phyloP scores from a whole-genome alignment of 371 early-diverging fungal species.

The Mucor piriformis region DNA sequence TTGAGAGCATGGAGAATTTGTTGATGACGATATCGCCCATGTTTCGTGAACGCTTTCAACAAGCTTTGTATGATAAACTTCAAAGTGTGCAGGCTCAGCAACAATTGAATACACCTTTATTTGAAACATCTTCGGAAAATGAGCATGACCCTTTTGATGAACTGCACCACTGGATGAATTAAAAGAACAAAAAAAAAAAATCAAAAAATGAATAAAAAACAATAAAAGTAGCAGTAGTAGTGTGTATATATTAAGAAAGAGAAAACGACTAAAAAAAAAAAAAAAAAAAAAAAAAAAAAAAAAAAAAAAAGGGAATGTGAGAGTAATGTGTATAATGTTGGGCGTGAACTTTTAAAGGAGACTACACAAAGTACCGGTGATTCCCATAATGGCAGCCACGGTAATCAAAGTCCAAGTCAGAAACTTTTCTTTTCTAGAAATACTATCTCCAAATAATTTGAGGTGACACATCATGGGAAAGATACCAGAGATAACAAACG shows the following conservation, averaged over 20 bases:
- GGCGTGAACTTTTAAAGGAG: neutral
- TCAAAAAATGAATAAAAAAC: neutral
- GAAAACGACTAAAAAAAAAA: neutral
- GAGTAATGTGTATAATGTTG: neutral
- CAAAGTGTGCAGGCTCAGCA: constrained; percentile 29
- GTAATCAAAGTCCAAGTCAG: constrained; percentile 27
- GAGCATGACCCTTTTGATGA: constrained; percentile 12
- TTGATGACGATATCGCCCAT: constrained; percentile 44
- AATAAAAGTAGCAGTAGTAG: neutral
- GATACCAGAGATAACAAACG: constrained; percentile 60
- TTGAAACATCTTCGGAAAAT: neutral
- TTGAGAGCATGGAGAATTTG: constrained; percentile 47
- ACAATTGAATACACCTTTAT: neutral
- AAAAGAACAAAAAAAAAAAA: neutral
- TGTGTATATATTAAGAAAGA: neutral
- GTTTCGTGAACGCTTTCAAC: constrained; percentile 43
- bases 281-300: neutral
- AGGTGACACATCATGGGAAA: constrained; percentile 62
- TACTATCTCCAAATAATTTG: constrained; percentile 31
- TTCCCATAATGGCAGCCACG: constrained; percentile 30
- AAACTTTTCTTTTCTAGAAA: constrained; percentile 18
- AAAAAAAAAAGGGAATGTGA: neutral
- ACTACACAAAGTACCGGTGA: constrained; percentile 39
- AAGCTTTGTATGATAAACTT: constrained; percentile 33
- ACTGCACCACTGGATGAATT: constrained; percentile 30